Evolutionary conservation across 2,329 filamentous ascomycete species (phyloP).

Genomic region (Penicillium sclerotigenum): DNA sequence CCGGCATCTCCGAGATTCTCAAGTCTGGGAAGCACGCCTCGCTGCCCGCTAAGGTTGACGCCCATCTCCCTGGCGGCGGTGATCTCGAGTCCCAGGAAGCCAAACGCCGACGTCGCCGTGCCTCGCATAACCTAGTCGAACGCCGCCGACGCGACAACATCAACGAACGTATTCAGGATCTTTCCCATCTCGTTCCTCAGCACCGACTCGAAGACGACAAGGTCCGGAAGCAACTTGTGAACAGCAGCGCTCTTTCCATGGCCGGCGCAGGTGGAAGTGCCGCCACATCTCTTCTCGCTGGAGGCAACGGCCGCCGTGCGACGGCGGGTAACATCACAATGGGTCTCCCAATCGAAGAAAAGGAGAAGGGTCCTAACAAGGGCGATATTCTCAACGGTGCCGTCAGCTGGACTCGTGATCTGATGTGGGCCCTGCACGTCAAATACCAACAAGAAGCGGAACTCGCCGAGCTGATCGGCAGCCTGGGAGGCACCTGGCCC

Average conservation of each 20-base stretch:
- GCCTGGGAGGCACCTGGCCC: slow-evolving; percentile 71
- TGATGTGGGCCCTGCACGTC: slow-evolving; percentile 94
- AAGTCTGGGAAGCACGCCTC: slow-evolving; percentile 79
- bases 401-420: slow-evolving; percentile 92
- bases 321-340: slow-evolving; percentile 83
- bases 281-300: slow-evolving; percentile 83
- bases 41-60: slow-evolving; percentile 79
- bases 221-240: slow-evolving; percentile 89
- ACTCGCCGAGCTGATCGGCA: slow-evolving; percentile 69
- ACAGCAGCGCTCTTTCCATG: slow-evolving; percentile 84
- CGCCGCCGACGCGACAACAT: slow-evolving; percentile 94
- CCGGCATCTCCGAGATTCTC: slow-evolving; percentile 84
- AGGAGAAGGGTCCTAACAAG: slow-evolving; percentile 98
- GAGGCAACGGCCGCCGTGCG: slow-evolving; percentile 76
- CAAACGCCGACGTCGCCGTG: slow-evolving; percentile 83
- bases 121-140: slow-evolving; percentile 96
- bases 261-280: slow-evolving; percentile 57
- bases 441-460: slow-evolving; percentile 89
- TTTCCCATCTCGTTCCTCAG: slow-evolving; percentile 86
- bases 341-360: slow-evolving; percentile 88
- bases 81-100: slow-evolving; percentile 80
- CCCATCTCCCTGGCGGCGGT: slow-evolving; percentile 40
- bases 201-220: slow-evolving; percentile 97
- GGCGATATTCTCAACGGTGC: slow-evolving; percentile 96
- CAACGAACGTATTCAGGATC: slow-evolving; percentile 95